A percentile compares a stretch with the other conserved stretches of the same genome.
Conservation (phyloP, 129 eudicot species). For the Chrysanthemum seticuspe region DNA sequence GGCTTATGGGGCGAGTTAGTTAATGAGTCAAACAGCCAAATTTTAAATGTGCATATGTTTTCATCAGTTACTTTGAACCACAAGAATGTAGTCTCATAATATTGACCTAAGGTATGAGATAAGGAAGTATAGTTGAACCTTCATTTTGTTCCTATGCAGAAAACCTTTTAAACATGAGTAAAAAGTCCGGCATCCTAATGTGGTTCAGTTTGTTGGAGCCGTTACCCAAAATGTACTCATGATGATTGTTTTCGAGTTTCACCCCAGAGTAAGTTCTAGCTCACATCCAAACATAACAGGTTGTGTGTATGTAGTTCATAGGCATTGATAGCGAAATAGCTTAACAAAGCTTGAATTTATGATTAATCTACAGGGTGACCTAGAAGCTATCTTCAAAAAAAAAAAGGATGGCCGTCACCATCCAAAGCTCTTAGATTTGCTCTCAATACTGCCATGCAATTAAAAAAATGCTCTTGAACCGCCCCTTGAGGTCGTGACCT, state of each 20-base stretch:
- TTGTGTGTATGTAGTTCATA: neutral
- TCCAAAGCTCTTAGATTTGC: conserved; percentile 79
- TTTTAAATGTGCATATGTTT: no score
- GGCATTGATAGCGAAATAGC: neutral
- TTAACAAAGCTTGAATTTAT: conserved; percentile 1
- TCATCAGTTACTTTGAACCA: no score
- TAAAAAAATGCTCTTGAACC: neutral
- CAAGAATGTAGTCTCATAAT: no score
- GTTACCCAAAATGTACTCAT: no score
- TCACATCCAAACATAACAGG: neutral
- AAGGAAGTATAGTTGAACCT: conserved; percentile 9
- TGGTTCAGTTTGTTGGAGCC: conserved; percentile 98
- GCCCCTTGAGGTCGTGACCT: neutral
- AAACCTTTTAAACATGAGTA: conserved; percentile 79
- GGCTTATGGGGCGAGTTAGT: no score
- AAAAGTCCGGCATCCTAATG: conserved; percentile 93
- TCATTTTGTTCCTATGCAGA: conserved; percentile 47
- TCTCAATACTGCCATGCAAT: conserved; percentile 93
- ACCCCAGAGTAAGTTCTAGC: conserved; percentile 39
- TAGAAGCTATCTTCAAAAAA: conserved; percentile 64
- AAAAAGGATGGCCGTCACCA: conserved; percentile 77
- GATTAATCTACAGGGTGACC: conserved; percentile 71
- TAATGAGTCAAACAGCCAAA: no score
- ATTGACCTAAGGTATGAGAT: no score
- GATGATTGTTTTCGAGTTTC: no score